Evolutionary conservation across 352 stramenopile genomes (phyloP), one percentile per base, ranked within the genome.

Genomic region (Phytopythium boreale): DNA sequence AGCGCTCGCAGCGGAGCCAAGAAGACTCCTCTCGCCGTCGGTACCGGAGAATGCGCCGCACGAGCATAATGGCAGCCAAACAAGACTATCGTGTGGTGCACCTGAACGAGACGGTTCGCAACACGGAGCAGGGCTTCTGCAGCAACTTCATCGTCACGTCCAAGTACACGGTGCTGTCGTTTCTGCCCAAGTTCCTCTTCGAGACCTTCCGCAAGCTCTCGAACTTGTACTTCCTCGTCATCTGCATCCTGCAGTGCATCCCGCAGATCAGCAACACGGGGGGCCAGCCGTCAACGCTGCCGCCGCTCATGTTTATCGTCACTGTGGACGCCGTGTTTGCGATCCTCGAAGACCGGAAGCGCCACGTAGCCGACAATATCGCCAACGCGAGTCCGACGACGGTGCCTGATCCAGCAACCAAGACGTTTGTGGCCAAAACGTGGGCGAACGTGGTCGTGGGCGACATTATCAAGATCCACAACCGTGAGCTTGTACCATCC

Each of bases 191-290:
- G 62, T 97, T 97, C 46, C 78, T 98, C 37, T 94, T 95, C 51
- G 91, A 97, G 71, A 90, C 79, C 37, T 95, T 95, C 66, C 84
- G 84, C 27, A 97, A 97, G 69, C 79, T 97, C 43, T 93, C 92
- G 34, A 98, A 98, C 44, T 69, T 96, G 49, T 98, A 98, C 75
- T 98, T 98, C 68, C 76, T 98, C 22, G 46, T 95, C 56, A 92
- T 98, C 64, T 95, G 87, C 31, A 90, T 89, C 31, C 70, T 95
- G 56, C 88, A 97, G 55, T 90, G 80, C 44, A 93, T 97, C 65
- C 87, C 87, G 26, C 61, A 81, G 36, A 97, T 98, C 75, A 97
- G 86, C 61, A 98, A 97, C 74, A 97, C 93, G 11, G 79, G 79
- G 39, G 84, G 87, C 14, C 80, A 92, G 37, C 90, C 92, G 10